Percentiles rank a stretch among this genome's conserved stretches.
Evolutionary conservation across 352 stramenopile genomes (phyloP).

Genomic region (Salisapilia sapeloensis): DNA sequence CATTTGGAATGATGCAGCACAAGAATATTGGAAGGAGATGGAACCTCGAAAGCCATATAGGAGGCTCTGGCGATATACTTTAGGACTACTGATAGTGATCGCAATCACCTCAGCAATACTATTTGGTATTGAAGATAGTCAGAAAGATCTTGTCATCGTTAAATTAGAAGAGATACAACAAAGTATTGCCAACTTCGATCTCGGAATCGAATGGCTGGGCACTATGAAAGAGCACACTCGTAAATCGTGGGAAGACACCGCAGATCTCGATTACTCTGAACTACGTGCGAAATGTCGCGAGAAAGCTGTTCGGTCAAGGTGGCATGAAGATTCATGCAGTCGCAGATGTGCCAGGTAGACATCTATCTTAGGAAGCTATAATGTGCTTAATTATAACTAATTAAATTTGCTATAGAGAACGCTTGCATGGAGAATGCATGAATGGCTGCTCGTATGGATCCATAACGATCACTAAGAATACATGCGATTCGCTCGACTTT

Average conservation of each 20-base stretch:
- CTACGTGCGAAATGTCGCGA: slow-evolving; percentile 37
- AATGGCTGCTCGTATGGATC: slow-evolving; percentile 60
- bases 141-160: too few species aligned
- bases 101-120: too few species aligned
- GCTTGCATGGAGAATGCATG: slow-evolving; percentile 8
- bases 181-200: too few species aligned
- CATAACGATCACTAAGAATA: slow-evolving; percentile 47
- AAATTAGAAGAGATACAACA: too few species aligned
- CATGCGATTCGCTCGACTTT: slow-evolving; percentile 29
- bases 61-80: slow-evolving; percentile 11
- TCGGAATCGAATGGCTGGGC: too few species aligned
- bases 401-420: not conserved
- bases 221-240: too few species aligned
- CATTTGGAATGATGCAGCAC: slow-evolving; percentile 46
- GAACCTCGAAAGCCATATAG: slow-evolving; percentile 23
- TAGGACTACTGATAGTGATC: too few species aligned
- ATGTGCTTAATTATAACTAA: not conserved
- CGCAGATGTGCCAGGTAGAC: not conserved
- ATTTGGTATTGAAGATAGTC: too few species aligned
- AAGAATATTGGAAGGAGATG: slow-evolving; percentile 66
- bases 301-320: slow-evolving; percentile 39
- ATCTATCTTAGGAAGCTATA: not conserved
- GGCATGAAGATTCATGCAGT: slow-evolving; percentile 51
- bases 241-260: too few species aligned
- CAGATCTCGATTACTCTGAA: too few species aligned